Evolutionary conservation across 208 protist genomes (phyloP).

Genomic region (Leishmania amazonensis): DNA sequence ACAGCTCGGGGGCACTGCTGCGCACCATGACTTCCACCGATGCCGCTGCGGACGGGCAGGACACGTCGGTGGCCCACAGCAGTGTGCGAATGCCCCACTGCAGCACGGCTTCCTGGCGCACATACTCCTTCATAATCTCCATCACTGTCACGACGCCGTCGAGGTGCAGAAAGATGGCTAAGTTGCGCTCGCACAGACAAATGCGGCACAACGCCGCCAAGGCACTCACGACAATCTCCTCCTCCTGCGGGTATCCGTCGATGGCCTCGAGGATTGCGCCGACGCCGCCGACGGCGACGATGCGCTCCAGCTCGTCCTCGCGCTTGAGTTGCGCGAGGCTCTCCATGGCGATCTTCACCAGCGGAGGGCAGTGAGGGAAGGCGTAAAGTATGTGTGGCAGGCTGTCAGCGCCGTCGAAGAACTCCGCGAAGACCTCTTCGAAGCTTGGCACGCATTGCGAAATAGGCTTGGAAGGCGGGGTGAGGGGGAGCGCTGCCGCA

Average conservation of each 20-base stretch:
- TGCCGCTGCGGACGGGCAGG: constrained; percentile 28
- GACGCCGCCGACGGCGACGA: constrained; percentile 59
- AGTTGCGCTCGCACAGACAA: constrained; percentile 62
- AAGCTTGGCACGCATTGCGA: constrained; percentile 45
- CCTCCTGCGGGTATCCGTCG: constrained; percentile 77
- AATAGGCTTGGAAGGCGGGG: constrained; percentile 19
- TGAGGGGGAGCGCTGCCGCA: constrained; percentile 9
- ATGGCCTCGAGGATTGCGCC: constrained; percentile 81
- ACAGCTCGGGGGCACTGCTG: constrained; percentile 54
- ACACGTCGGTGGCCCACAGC: constrained; percentile 42
- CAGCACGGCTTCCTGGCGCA: constrained; percentile 53
- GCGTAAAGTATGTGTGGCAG: constrained; percentile 76
- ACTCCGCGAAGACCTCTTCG: constrained; percentile 73
- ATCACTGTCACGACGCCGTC: constrained; percentile 79
- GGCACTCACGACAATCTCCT: constrained; percentile 59
- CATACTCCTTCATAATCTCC: constrained; percentile 84
- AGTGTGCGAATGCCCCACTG: constrained; percentile 80
- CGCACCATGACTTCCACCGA: constrained; percentile 47
- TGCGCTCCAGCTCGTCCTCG: constrained; percentile 32
- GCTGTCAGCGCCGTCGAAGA: constrained; percentile 65
- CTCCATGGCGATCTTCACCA: constrained; percentile 58
- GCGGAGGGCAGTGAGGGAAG: constrained; percentile 59
- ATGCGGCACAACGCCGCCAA: constrained; percentile 66
- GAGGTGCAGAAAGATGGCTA: constrained; percentile 61
- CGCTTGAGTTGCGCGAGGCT: constrained; percentile 41